These are phyloP conservation scores for Inga oerstediana DNA, from an alignment of 306 rosid species.

Conservation along the genomic window DNA sequence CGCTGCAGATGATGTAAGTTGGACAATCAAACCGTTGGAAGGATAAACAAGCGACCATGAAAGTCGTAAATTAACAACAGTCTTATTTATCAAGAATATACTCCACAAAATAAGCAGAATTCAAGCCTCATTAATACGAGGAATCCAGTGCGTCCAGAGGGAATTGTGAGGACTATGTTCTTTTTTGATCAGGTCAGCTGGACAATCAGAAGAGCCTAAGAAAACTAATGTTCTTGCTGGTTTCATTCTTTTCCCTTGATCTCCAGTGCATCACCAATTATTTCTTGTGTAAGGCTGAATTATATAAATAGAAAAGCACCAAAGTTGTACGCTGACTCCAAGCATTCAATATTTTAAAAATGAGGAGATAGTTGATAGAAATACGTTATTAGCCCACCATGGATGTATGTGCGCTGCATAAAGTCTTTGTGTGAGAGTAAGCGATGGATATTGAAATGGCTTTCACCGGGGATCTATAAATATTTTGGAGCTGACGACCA, in stretches of 20 bases:
- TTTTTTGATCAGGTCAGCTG: neutral
- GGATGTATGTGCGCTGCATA: neutral
- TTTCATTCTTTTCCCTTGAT: neutral
- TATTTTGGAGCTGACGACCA: neutral
- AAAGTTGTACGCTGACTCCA: neutral
- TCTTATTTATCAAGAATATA: neutral
- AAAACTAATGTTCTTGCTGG: neutral
- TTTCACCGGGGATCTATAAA: neutral
- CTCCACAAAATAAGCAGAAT: neutral
- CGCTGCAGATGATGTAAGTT: neutral
- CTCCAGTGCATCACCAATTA: slow-evolving; percentile 4
- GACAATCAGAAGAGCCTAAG: neutral
- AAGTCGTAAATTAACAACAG: too few relatives aligned
- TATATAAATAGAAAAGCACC: neutral
- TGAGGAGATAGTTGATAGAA: slow-evolving; percentile 5
- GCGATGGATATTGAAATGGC: neutral
- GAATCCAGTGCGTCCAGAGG: neutral
- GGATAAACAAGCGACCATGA: neutral
- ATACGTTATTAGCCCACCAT: neutral
- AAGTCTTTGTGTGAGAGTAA: neutral
- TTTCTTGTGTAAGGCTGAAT: neutral
- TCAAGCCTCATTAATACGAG: neutral
- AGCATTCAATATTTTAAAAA: neutral
- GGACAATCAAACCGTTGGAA: neutral
- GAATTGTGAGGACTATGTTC: neutral